A percentile compares a stretch with the other conserved stretches of the same genome.
These are phyloP conservation scores for Bryoglossum gracile DNA, from an alignment of 495 filamentous ascomycete species.

Conservation along the genomic window DNA sequence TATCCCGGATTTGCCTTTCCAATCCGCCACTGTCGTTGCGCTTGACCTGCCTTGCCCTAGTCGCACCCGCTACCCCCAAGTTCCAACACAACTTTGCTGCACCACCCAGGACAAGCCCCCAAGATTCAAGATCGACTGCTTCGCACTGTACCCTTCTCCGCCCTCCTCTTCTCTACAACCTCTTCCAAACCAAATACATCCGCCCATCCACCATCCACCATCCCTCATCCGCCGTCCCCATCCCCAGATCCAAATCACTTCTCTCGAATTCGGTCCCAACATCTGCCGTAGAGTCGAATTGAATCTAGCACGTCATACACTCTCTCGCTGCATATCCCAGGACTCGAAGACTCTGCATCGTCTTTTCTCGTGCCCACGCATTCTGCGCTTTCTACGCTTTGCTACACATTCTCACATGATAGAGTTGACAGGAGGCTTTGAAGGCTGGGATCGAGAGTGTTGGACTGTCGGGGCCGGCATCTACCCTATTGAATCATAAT, in stretches of 20 bases:
- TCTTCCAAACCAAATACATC: not conserved
- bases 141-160: not conserved
- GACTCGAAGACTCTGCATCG: not conserved
- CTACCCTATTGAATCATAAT: not conserved
- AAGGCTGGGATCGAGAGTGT: conserved; percentile 5
- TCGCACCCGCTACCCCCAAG: too few species aligned
- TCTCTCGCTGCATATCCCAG: not conserved
- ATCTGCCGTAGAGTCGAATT: too few species aligned
- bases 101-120: not conserved
- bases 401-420: conserved; percentile 7
- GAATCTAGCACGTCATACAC: not conserved
- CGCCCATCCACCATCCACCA: not conserved
- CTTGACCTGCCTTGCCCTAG: too few species aligned
- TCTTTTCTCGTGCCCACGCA: not conserved
- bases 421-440: conserved; percentile 4
- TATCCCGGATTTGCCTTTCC: too few species aligned
- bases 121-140: not conserved
- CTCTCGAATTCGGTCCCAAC: not conserved
- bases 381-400: not conserved
- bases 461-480: conserved; percentile 1
- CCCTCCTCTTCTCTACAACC: not conserved
- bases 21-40: too few species aligned
- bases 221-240: not conserved
- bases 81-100: not conserved
- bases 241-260: not conserved